Evolutionary conservation across 83 land plant species (phyloP), one percentile per base, ranked within the genome.

Genomic region (Picea abies): DNA sequence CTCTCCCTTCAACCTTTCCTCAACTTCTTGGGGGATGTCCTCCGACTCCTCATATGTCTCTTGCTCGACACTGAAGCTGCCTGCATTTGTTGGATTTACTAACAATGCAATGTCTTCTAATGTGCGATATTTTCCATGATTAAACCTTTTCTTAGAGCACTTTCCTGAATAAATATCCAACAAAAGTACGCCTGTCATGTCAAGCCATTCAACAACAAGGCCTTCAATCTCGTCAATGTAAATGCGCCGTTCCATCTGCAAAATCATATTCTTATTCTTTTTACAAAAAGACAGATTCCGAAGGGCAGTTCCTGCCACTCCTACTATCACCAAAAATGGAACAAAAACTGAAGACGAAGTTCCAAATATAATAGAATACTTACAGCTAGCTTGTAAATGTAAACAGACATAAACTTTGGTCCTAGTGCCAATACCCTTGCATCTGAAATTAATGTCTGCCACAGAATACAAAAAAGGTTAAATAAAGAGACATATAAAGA

Each of bases 361-460:
- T n/a, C 23, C 70, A 66, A 66, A 66, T 52, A 52, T 26, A 66
- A 66, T 26, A 52, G 14, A 52, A 52, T 16, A 79, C 96, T 85
- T 87, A 97, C 99, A 81, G 92, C 95, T 72, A 97, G 83, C 66
- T 89, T 90, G 29, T 86, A 82, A 11, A 97, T 90, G 76, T 97
- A 97, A 26, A 97, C 80, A 26, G 98, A 87, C 94, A 97, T 95
- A 83, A 93, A 97, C 82, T 87, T 93, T 65, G 99, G 98, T 0
- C 99, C 99, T 66, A 97, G 82, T 65, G 91, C 95, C 81, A 97
- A 80, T 32, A 97, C 98, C 78, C 99, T 84, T 29, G 98, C 97
- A 83, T 97, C 94, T 65, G 99, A 92, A 26, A 92, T 41, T 17
- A 97, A 69, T 47, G 88, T 75, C 99, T 96, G 99, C 72, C 70